Base-by-base conservation (phyloP, 192 early-diverging fungal genomes). In the Coemansia sp. region DNA sequence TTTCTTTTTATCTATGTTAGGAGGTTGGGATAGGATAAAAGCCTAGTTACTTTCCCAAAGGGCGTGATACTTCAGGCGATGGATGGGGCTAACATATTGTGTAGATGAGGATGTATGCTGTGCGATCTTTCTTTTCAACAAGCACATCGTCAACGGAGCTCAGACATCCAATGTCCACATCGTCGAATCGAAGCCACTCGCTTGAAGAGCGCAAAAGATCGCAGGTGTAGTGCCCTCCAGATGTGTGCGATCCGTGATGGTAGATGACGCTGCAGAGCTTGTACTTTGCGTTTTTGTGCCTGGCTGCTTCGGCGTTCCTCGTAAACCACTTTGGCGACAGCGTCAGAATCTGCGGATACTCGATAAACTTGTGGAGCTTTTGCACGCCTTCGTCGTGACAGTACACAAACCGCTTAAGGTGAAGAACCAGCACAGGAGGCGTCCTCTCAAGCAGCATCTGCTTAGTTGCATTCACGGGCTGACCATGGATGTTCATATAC, bases 211-310 rank as follows among this genome's bases (percentile, higher is more conserved):
- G 83, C 58, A 83, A 66, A 7, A 99, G 84, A 80, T 96, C 93
- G 82, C 93, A 95, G 3, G 97, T 99, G 78, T 99, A 99, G 69
- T 99, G 97, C 9, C 97, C 97, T 35, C 94, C 95, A 14, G 83
- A 88, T 17, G 94, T 91, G 25, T 84, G 83, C 50, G 75, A 75
- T 4, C 97, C 96, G 73, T 97, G 97, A 81, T 99, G 97, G 73
- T 97, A 94, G 8, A 99, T 92, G 40, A 95, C 96, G 66, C 83
- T 91, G 81, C 90, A 89, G 8, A 96, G 84, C 49, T 85, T 81
- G 73, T 94, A 96, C 55, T 62, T 75, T 10, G 73, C 64, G 36
- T 76, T 66, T 13, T 80, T 74, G 52, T 75, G 71, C 46, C 42
- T 55, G 5, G 56, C 43, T 4, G 67, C 53, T 29, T 63, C 71